phyloP scores from a whole-genome alignment of 78 protist species.

The Diacronema lutheri region DNA sequence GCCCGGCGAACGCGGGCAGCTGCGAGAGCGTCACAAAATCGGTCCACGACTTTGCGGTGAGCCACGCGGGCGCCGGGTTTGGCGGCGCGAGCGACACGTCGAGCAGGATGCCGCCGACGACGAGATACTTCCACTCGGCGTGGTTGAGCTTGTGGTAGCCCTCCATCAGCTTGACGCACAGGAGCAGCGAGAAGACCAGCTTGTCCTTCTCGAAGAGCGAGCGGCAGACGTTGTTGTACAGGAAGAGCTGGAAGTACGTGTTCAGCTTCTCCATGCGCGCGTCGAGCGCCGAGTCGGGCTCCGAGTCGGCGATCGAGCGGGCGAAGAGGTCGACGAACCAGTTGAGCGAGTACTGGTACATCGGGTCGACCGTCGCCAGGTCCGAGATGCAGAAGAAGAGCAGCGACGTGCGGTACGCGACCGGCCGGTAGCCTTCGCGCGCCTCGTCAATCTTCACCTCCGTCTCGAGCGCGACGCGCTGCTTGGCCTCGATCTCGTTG shows the following conservation, averaged over 20 bases:
- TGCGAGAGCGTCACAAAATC: constrained; percentile 9
- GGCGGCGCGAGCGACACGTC: neutral
- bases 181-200: constrained; percentile 59
- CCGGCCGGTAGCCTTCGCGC: constrained; percentile 50
- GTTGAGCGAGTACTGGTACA: constrained; percentile 89
- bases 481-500: constrained; percentile 57
- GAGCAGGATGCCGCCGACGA: constrained; percentile 58
- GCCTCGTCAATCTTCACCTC: constrained; percentile 46
- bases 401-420: constrained; percentile 48
- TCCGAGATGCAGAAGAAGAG: constrained; percentile 82
- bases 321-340: constrained; percentile 62
- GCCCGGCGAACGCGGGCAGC: constrained; percentile 10
- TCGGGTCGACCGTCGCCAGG: constrained; percentile 78
- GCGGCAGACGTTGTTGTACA: constrained; percentile 79
- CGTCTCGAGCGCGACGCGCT: constrained; percentile 37
- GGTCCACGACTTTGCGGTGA: constrained; percentile 57
- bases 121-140: constrained; percentile 50
- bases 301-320: constrained; percentile 30
- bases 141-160: neutral
- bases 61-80: constrained; percentile 52
- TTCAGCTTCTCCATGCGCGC: constrained; percentile 28
- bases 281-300: neutral
- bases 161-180: constrained; percentile 26
- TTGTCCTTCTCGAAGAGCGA: constrained; percentile 76
- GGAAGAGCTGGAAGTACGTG: constrained; percentile 55